A percentile compares a stretch with the other conserved stretches of the same genome.
These are phyloP conservation scores for Xerocomus nothofagi DNA, from an alignment of 1,284 basidiomycete species.

Conservation along the genomic window DNA sequence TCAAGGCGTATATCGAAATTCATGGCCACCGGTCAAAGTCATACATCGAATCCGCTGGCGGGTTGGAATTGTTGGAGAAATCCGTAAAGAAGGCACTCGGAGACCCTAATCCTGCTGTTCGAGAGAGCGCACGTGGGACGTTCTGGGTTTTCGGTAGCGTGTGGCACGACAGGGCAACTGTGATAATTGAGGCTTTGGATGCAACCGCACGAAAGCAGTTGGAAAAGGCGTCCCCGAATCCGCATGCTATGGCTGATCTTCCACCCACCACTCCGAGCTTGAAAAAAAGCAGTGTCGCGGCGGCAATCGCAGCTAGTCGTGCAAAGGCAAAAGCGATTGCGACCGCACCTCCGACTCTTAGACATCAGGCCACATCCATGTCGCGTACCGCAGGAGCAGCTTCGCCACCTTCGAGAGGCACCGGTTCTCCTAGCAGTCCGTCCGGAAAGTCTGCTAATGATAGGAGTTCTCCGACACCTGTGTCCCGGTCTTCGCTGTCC, in stretches of 20 bases:
- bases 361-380: conserved; percentile 74
- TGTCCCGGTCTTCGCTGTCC: conserved; percentile 41
- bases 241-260: conserved; percentile 41
- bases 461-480: conserved; percentile 42
- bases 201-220: conserved; percentile 74
- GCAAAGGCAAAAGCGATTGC: conserved; percentile 84
- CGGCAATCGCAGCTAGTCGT: conserved; percentile 79
- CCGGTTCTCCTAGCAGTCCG: conserved; percentile 42
- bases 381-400: conserved; percentile 48
- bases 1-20: conserved; percentile 71
- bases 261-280: conserved; percentile 49
- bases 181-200: conserved; percentile 74
- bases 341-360: conserved; percentile 69
- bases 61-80: conserved; percentile 71
- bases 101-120: conserved; percentile 81
- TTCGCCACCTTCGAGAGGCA: conserved; percentile 46
- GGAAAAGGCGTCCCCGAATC: conserved; percentile 77
- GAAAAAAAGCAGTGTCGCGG: conserved; percentile 78
- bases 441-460: conserved; percentile 31
- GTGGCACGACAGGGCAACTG: conserved; percentile 70
- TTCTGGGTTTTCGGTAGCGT: conserved; percentile 83
- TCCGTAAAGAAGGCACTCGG: conserved; percentile 68
- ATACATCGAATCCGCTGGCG: conserved; percentile 65
- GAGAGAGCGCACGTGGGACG: conserved; percentile 68
- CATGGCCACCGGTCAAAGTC: conserved; percentile 66